Percentiles rank a stretch among this genome's conserved stretches.
phyloP scores from a whole-genome alignment of 2,329 filamentous ascomycete species.

The Colletotrichum sp. region DNA sequence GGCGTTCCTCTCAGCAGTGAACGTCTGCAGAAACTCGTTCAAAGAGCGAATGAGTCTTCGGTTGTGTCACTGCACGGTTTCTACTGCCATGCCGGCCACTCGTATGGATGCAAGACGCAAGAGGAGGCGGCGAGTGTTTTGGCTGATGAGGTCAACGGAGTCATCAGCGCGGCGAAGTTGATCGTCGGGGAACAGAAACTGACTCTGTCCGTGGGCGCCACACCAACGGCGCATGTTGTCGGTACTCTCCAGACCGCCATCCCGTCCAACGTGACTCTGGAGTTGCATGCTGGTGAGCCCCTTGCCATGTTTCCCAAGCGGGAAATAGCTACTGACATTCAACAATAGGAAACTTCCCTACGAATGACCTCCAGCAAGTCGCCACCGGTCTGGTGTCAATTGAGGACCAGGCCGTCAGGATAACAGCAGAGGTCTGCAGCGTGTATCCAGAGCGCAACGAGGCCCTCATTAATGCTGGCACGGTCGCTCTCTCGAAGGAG shows the following conservation, averaged over 20 bases:
- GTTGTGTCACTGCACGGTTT: conserved; percentile 38
- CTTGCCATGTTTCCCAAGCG: too few relatives aligned
- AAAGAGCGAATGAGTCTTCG: conserved; percentile 29
- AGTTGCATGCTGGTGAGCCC: conserved; percentile 37
- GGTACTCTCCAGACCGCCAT: conserved; percentile 31
- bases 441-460: conserved; percentile 42
- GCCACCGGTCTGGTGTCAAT: conserved; percentile 35
- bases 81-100: conserved; percentile 43
- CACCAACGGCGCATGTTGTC: conserved; percentile 41
- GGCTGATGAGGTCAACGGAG: conserved; percentile 33
- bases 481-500: conserved; percentile 39
- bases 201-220: conserved; percentile 38
- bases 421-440: conserved; percentile 40
- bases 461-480: conserved; percentile 40
- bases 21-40: conserved; percentile 30
- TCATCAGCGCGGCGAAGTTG: conserved; percentile 33
- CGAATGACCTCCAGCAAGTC: conserved; percentile 44
- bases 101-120: conserved; percentile 35
- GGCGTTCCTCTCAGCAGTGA: conserved; percentile 32
- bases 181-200: conserved; percentile 29
- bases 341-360: conserved; percentile 36
- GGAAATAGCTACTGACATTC: neutral
- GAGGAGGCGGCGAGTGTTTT: conserved; percentile 34
- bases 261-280: conserved; percentile 35
- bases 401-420: conserved; percentile 33